Evolutionary conservation across 352 stramenopile genomes (phyloP), one percentile per base, ranked within the genome.

Genomic region (Peronospora farinosa): DNA sequence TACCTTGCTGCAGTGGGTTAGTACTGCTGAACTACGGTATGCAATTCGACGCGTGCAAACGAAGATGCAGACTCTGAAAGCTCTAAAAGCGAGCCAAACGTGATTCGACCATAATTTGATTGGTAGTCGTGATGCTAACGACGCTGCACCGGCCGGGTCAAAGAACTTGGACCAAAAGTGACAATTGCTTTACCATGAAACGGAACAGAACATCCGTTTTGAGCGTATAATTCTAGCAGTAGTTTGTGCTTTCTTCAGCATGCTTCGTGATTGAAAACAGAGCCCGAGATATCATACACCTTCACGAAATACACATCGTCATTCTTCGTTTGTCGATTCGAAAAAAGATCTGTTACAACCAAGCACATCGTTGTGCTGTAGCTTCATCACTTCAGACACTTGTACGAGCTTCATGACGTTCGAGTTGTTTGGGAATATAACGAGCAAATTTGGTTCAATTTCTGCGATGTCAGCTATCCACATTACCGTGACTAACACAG

Each of bases 1-100:
- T 21, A 77, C 72, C 0, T 52, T 88, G 42, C 57, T 91, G 41
- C 71, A 87, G 50, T 91, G 77, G 77, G 69, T 88, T 5, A 73
- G 72, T 33, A 60, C 70, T 0, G 69, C 67, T 0, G 74, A 88
- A 40, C 52, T 88, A 45, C 69, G 71, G n/a, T 82, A 83, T 40
- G 74, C 74, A 7, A 88, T 88, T 60, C 77, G 77, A 10, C 65
- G 77, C 10, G 77, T 88, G 7, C 77, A 88, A 40, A 66, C 71
- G 32, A 88, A 84, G 53, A 88, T 77, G 36, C 74, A 59, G 12
- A 52, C 56, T 1, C 35, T 75, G 40, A 64, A 65, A 60, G n/a
- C 27, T 42, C 10, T 50, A 47, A 11, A 28, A 10, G 2, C 7
- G 36, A 43, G 13, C 21, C 46, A 17, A 6, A 17, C 0, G 12